Base-by-base conservation (phyloP, 768 basidiomycete species). In the Suillus americanus region DNA sequence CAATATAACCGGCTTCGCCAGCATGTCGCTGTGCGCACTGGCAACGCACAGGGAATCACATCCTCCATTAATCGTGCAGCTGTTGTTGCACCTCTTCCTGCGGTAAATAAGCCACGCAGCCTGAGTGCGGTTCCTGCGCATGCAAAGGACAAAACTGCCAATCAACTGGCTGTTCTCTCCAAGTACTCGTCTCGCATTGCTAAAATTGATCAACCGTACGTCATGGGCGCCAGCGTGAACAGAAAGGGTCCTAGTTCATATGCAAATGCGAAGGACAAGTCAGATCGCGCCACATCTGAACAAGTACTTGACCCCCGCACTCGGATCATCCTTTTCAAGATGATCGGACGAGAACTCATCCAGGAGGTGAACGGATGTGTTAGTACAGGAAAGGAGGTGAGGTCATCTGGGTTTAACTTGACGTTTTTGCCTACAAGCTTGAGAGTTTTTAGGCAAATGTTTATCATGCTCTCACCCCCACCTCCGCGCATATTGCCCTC, bases 251-350 rank as follows among this genome's bases (percentile, higher is more conserved):
- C 94, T 1, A 91, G 88, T 67, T 90, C 94, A 5, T 86, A 86
- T 64, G 92, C 94, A 7, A 95, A 95, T 72, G 78, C 86, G 71
- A 99, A 98, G 78, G 97, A 99, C 78, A 98, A 98, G 77, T 89
- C 91, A 53, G 97, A 99, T 79, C 85, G 97, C 37, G 97, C 97
- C 3, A 99, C 97, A 16, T 94, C 86, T 54, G 97, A 99, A 75
- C 97, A 98, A 72, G 97, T 99, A 3, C 83, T 99, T 43, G 97
- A 99, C 76, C 91, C 94, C 18, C 85, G 97, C n/a, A 99, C 97
- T 10, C 80, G 97, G 57, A 81, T 97, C 43, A 97, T 99, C 40
- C 77, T 99, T 57, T 94, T 95, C 80, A 97, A 97, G 79, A 95
- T 99, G 91, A 92, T 97, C 62, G 92, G 94, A 5, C 82, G 95